Evolutionary conservation across 2,329 filamentous ascomycete species (phyloP).

Genomic region (Sporothrix globosa): DNA sequence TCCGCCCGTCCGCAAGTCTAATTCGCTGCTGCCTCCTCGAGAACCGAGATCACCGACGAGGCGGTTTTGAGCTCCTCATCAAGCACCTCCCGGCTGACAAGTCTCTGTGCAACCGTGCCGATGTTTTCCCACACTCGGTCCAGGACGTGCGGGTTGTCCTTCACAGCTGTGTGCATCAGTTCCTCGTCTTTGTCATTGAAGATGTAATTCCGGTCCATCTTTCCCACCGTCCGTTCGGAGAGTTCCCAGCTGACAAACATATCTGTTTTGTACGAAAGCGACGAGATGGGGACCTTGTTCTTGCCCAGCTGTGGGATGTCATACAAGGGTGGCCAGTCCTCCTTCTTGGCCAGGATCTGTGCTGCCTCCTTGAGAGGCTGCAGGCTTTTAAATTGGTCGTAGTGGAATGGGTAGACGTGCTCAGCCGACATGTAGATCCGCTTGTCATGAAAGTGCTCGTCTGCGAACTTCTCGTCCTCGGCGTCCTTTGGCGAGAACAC

Average conservation of each 20-base stretch:
- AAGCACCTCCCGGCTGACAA: not conserved
- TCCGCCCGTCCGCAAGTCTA: not conserved
- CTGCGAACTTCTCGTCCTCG: not conserved
- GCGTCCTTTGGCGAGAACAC: not conserved
- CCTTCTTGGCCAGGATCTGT: slow-evolving; percentile 29
- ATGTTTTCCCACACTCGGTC: not conserved
- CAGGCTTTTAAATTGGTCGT: slow-evolving; percentile 34
- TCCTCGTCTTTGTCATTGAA: not conserved
- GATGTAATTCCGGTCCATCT: not conserved
- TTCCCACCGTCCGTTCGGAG: not conserved
- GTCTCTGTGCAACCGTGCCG: not conserved
- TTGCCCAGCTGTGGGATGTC: slow-evolving; percentile 26
- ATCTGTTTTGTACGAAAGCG: slow-evolving; percentile 33
- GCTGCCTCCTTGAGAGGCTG: slow-evolving; percentile 26
- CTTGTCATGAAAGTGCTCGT: not conserved
- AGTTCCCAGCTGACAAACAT: slow-evolving; percentile 30
- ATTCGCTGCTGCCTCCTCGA: not conserved
- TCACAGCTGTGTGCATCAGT: slow-evolving; percentile 34
- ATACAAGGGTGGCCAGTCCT: slow-evolving; percentile 32
- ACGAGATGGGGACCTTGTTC: slow-evolving; percentile 34
- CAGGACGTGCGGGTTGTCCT: slow-evolving; percentile 30
- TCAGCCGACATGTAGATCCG: slow-evolving; percentile 38
- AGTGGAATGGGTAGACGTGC: slow-evolving; percentile 39
- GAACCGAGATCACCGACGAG: not conserved
- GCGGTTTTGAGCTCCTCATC: not conserved